These are phyloP conservation scores for Pelargonium cotyledonis DNA, from an alignment of 441 rosid species.

Conservation along the genomic window DNA sequence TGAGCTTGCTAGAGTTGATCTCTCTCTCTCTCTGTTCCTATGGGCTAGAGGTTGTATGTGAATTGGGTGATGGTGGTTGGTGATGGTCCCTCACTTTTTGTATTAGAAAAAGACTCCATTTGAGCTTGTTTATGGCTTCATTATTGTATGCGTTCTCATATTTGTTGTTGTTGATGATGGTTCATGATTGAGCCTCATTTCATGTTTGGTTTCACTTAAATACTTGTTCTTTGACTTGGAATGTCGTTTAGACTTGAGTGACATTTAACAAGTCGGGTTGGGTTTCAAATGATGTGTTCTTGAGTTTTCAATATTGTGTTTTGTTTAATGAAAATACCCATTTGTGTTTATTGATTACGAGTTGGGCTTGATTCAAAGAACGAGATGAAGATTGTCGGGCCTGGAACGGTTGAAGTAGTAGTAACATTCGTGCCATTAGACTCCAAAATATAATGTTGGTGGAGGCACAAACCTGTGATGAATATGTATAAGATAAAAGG, in stretches of 20 bases:
- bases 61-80: constrained; percentile 49
- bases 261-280: not conserved
- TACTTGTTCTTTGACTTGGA: not conserved
- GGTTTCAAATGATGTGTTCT: constrained; percentile 4
- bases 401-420: constrained; percentile 1
- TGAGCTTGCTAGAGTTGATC: constrained; percentile 28
- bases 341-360: not conserved
- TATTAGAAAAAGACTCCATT: constrained; percentile 18
- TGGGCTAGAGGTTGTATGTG: constrained; percentile 43
- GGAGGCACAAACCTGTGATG: constrained; percentile 14
- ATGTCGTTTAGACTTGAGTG: not conserved
- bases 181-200: constrained; percentile 9
- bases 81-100: constrained; percentile 24
- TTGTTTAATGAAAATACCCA: not conserved
- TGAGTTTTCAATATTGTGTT: constrained; percentile 6
- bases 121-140: constrained; percentile 19
- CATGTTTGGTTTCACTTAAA: constrained; percentile 8
- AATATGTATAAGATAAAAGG: constrained; percentile 14
- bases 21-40: constrained; percentile 23
- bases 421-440: constrained; percentile 15
- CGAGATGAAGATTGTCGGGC: not conserved
- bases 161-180: constrained; percentile 11
- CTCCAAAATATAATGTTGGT: constrained; percentile 14
- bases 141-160: constrained; percentile 21
- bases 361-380: not conserved